These are phyloP conservation scores for Coelastrella sp. DNA, from an alignment of 139 green algal genomes.

Conservation along the genomic window DNA sequence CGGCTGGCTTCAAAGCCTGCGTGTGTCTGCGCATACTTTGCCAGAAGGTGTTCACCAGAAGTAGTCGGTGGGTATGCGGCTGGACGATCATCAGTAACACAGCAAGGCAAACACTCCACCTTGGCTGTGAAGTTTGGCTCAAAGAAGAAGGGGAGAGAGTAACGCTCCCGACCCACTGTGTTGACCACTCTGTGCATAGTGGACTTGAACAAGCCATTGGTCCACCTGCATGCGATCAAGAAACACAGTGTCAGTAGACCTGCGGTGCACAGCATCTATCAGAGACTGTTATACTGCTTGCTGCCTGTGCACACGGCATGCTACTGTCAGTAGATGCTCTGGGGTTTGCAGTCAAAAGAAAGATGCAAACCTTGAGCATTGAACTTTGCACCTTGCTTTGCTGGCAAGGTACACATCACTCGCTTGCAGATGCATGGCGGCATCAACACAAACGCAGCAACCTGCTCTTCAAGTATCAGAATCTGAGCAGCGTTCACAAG, in stretches of 20 bases:
- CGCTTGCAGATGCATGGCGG: no score
- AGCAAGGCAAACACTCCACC: constrained; percentile 79
- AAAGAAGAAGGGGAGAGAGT: constrained; percentile 90
- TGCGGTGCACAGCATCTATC: not conserved
- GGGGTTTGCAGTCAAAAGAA: no score
- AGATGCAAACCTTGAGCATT: no score
- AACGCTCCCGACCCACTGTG: constrained; percentile 72
- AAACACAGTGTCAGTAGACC: not conserved
- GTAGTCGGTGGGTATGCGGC: constrained; percentile 74
- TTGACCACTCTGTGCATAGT: constrained; percentile 91
- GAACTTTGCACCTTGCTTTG: no score
- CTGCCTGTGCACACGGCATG: no score
- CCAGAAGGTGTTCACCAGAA: constrained; percentile 77
- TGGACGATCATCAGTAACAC: constrained; percentile 44
- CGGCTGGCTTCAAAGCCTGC: constrained; percentile 57
- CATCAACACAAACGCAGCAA: no score
- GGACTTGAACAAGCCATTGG: constrained; percentile 79
- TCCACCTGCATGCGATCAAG: constrained; percentile 66
- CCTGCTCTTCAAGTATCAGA: no score
- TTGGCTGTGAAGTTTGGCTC: constrained; percentile 77
- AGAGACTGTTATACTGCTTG: no score
- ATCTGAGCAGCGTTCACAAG: not conserved
- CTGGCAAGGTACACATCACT: no score
- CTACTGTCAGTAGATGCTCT: no score
- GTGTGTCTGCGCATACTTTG: constrained; percentile 82